phyloP scores from a whole-genome alignment of 2,329 filamentous ascomycete genomes.

The Rhexocercosporidium sp. region DNA sequence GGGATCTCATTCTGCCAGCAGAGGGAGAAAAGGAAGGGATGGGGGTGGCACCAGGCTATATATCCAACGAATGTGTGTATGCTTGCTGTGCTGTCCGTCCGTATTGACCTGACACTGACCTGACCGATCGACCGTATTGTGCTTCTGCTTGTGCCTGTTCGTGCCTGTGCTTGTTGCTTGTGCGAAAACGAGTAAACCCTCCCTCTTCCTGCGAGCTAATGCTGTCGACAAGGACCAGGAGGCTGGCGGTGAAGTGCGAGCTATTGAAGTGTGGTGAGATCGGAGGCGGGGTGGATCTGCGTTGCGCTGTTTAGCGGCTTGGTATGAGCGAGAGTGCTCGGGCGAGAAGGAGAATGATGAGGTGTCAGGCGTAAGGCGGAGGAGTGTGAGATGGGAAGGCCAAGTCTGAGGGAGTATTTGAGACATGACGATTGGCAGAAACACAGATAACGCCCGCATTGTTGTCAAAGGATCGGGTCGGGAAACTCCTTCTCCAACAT shows the following conservation, averaged over 20 bases:
- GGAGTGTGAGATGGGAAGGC: too few relatives aligned
- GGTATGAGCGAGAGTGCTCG: not conserved
- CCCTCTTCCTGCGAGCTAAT: not conserved
- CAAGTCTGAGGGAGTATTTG: not conserved
- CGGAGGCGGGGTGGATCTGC: constrained; percentile 5
- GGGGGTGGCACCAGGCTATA: constrained; percentile 30
- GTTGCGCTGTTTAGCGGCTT: constrained; percentile 12
- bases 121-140: not conserved
- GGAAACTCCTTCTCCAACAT: too few relatives aligned
- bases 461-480: too few relatives aligned
- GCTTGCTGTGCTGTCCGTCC: not conserved
- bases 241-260: constrained; percentile 1
- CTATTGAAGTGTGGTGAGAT: not conserved
- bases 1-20: constrained; percentile 7
- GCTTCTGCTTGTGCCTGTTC: not conserved
- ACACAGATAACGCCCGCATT: too few relatives aligned
- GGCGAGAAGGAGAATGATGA: too few relatives aligned
- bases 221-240: constrained; percentile 9
- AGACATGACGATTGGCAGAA: constrained; percentile 4
- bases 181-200: not conserved
- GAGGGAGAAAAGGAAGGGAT: not conserved
- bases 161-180: too few relatives aligned
- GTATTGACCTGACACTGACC: not conserved
- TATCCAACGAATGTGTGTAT: constrained; percentile 23
- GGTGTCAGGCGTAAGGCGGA: too few relatives aligned